Percentiles rank a stretch among this genome's conserved stretches.
phyloP scores from a whole-genome alignment of 345 rosid species.

The Reutealis trisperma region DNA sequence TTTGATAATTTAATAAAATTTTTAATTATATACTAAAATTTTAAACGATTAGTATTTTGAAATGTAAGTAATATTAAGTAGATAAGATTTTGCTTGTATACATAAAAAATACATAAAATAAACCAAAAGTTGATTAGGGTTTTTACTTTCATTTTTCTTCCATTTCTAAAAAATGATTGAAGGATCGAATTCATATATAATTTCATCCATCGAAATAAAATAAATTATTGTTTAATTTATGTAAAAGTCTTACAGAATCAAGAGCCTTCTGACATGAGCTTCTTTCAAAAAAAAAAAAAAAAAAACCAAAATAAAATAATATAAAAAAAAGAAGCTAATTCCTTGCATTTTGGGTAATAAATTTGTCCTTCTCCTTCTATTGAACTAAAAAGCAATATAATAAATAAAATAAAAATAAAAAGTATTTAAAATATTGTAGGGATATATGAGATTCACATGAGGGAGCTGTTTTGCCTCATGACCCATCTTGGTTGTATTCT shows the following conservation, averaged over 20 bases:
- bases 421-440: not conserved
- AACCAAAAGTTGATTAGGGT: too few relatives aligned
- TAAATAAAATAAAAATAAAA: not conserved
- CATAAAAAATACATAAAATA: too few relatives aligned
- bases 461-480: constrained; percentile 2
- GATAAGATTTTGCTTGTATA: too few relatives aligned
- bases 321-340: too few relatives aligned
- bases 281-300: not conserved
- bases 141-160: too few relatives aligned
- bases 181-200: too few relatives aligned
- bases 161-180: too few relatives aligned
- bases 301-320: too few relatives aligned
- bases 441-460: constrained; percentile 8
- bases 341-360: not conserved
- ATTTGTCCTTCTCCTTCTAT: not conserved
- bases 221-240: not conserved
- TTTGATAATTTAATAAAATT: too few relatives aligned
- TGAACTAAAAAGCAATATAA: not conserved
- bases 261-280: not conserved
- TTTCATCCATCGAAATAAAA: not conserved
- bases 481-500: constrained; percentile 30
- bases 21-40: too few relatives aligned
- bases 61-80: too few relatives aligned
- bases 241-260: not conserved
- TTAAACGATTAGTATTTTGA: too few relatives aligned